Percentiles rank a stretch among this genome's conserved stretches.
These are phyloP conservation scores for Rubus idaeus DNA, from an alignment of 306 rosid genomes.

Conservation along the genomic window DNA sequence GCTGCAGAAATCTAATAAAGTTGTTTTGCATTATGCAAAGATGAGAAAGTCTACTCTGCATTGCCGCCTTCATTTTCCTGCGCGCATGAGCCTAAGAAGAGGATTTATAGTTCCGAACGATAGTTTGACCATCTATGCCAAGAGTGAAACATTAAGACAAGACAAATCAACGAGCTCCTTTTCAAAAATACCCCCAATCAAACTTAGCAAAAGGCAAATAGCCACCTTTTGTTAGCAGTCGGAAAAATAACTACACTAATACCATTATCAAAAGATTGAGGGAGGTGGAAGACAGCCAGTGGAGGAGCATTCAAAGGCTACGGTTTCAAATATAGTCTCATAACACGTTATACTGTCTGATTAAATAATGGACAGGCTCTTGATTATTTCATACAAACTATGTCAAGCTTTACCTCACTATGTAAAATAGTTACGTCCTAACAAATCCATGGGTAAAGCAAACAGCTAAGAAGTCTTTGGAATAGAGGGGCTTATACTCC, in stretches of 20 bases:
- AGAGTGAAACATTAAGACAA: not conserved
- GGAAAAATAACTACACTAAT: not conserved
- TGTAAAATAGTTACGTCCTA: too few species aligned
- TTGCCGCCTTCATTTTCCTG: not conserved
- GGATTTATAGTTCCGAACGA: not conserved
- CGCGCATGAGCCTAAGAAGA: not conserved
- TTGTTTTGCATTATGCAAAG: not conserved
- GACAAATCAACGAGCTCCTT: not conserved
- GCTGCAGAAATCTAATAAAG: not conserved
- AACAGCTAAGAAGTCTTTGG: not conserved
- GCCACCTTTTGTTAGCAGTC: not conserved
- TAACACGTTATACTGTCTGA: not conserved
- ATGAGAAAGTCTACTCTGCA: not conserved
- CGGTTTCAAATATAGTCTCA: not conserved
- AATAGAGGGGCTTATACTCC: not conserved
- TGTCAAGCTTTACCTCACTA: too few species aligned
- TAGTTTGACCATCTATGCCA: not conserved
- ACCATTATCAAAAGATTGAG: not conserved
- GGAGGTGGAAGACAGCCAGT: not conserved
- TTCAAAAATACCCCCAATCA: not conserved
- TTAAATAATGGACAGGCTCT: not conserved
- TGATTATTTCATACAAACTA: not conserved
- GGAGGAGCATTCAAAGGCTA: not conserved
- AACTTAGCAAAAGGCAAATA: not conserved
- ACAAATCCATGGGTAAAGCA: not conserved